Evolutionary conservation across 148 eudicot genomes (phyloP).

Genomic region (Amaranthus palmeri): DNA sequence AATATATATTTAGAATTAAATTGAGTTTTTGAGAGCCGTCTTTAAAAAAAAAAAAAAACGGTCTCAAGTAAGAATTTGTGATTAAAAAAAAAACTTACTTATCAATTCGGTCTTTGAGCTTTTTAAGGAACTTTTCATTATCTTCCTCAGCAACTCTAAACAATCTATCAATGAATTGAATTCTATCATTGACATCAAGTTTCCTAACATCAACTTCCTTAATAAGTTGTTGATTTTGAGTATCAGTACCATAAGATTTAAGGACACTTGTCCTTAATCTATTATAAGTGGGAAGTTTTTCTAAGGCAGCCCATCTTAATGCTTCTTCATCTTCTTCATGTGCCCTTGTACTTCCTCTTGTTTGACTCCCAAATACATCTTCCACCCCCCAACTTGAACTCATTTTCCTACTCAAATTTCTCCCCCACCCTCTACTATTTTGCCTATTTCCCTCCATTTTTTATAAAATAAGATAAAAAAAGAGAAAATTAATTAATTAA

Average conservation of each 20-base stretch:
- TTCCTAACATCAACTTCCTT: slow-evolving; percentile 79
- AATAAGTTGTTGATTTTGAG: slow-evolving; percentile 21
- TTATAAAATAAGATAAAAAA: no score
- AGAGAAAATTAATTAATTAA: no score
- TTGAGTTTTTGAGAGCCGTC: no score
- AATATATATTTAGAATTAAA: no score
- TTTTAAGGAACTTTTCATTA: slow-evolving; percentile 73
- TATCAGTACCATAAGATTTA: slow-evolving; percentile 35
- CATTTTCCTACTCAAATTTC: slow-evolving; percentile 39
- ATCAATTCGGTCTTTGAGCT: slow-evolving; percentile 70
- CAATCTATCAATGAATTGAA: slow-evolving; percentile 65
- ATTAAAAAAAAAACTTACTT: slow-evolving; percentile 48
- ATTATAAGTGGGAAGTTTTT: slow-evolving; percentile 79
- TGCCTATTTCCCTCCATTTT: slow-evolving; percentile 14
- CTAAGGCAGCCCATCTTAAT: slow-evolving; percentile 85
- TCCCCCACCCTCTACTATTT: slow-evolving; percentile 28
- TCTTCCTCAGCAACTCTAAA: slow-evolving; percentile 88
- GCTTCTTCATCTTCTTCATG: slow-evolving; percentile 89
- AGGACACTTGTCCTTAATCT: slow-evolving; percentile 72
- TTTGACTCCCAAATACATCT: slow-evolving; percentile 47
- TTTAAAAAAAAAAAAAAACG: no score
- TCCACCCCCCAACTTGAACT: slow-evolving; percentile 46
- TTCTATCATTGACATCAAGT: slow-evolving; percentile 51
- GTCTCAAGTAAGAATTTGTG: no score
- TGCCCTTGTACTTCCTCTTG: slow-evolving; percentile 39